A percentile compares a stretch with the other conserved stretches of the same genome.
Evolutionary conservation across 108 stramenopile species (phyloP).

Genomic region (Nitzschia sp.): DNA sequence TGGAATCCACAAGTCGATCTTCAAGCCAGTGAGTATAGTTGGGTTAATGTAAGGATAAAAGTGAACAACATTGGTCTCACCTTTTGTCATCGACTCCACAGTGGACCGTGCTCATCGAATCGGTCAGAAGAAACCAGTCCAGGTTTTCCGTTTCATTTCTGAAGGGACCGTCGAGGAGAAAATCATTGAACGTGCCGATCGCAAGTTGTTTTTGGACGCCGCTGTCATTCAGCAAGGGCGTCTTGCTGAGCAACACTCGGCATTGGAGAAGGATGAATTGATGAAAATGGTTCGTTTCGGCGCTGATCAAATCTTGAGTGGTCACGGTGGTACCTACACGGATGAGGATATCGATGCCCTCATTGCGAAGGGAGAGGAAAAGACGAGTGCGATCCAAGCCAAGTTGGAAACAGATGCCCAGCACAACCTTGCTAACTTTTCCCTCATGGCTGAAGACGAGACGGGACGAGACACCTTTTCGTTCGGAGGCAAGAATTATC

Average conservation of each 20-base stretch:
- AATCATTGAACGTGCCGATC: conserved; percentile 97
- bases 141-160: conserved; percentile 96
- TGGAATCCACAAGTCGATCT: conserved; percentile 88
- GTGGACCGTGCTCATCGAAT: conserved; percentile 94
- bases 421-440: conserved; percentile 94
- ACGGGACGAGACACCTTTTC: conserved; percentile 80
- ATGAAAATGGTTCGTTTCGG: conserved; percentile 99
- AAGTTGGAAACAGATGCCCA: conserved; percentile 93
- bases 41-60: no score
- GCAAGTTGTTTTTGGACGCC: conserved; percentile 98
- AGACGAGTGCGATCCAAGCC: conserved; percentile 82
- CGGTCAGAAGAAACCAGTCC: conserved; percentile 97
- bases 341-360: conserved; percentile 98
- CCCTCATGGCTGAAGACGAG: conserved; percentile 84
- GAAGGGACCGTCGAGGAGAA: conserved; percentile 99
- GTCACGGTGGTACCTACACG: conserved; percentile 81
- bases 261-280: conserved; percentile 91
- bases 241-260: conserved; percentile 87
- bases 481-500: conserved; percentile 92
- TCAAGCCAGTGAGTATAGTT: conserved; percentile 87
- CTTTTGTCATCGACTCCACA: no score
- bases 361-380: conserved; percentile 92
- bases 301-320: conserved; percentile 95
- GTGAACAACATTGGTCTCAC: no score
- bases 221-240: conserved; percentile 99